Conservation (phyloP, 1,284 basidiomycete species). For the Sutorius eximius region DNA sequence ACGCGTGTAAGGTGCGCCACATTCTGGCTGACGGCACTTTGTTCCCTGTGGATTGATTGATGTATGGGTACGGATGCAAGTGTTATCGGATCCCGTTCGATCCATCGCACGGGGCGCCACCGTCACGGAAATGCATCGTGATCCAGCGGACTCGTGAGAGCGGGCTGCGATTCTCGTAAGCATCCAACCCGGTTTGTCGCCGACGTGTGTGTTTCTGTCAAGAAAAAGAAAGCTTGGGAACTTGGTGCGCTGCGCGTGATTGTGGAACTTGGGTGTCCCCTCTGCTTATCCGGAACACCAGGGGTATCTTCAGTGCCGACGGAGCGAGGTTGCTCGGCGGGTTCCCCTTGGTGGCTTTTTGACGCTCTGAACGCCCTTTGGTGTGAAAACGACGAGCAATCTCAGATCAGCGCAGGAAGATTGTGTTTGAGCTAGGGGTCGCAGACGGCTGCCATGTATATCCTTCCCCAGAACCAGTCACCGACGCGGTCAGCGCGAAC, state of each 20-base stretch:
- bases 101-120: constrained; percentile 24
- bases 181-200: constrained; percentile 7
- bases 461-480: neutral
- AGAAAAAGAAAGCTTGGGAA: neutral
- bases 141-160: constrained; percentile 1
- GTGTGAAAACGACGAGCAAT: constrained; percentile 15
- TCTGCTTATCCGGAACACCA: constrained; percentile 22
- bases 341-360: constrained; percentile 15
- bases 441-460: neutral
- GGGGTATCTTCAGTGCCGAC: constrained; percentile 13
- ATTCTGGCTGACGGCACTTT: constrained; percentile 8
- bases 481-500: neutral
- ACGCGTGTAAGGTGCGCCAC: constrained; percentile 20
- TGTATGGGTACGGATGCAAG: constrained; percentile 1
- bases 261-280: constrained; percentile 2
- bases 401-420: constrained; percentile 20
- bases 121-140: constrained; percentile 7
- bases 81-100: constrained; percentile 11
- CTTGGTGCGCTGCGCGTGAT: neutral
- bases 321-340: constrained; percentile 14
- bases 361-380: constrained; percentile 3
- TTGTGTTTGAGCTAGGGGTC: neutral
- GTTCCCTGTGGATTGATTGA: neutral
- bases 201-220: constrained; percentile 12
- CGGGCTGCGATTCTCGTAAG: constrained; percentile 19